phyloP scores from a whole-genome alignment of 768 basidiomycete species.

The Clavaria fumosa region DNA sequence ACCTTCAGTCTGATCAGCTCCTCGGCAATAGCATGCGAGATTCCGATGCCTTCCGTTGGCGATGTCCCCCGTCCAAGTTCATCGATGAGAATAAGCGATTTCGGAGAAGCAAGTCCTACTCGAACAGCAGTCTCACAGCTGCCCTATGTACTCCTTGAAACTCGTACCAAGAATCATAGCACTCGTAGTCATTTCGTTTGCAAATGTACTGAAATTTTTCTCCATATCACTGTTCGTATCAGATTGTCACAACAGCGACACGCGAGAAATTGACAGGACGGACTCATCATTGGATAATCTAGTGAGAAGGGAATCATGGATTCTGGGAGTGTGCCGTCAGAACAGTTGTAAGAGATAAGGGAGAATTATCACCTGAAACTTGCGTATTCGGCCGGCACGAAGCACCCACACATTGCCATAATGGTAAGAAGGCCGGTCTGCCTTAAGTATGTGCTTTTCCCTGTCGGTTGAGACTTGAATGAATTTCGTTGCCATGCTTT shows the following conservation, averaged over 20 bases:
- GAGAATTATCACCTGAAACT: conserved; percentile 48
- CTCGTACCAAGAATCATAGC: conserved; percentile 74
- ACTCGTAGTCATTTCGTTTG: conserved; percentile 83
- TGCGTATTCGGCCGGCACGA: conserved; percentile 88
- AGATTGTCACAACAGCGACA: too few relatives aligned
- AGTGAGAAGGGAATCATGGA: conserved; percentile 73
- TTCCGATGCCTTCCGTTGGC: conserved; percentile 65
- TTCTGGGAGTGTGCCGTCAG: conserved; percentile 22
- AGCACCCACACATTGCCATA: conserved; percentile 84
- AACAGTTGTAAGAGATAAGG: background rate
- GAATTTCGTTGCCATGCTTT: background rate
- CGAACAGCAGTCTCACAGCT: background rate
- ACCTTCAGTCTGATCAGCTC: conserved; percentile 62
- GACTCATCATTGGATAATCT: conserved; percentile 93
- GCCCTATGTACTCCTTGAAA: background rate
- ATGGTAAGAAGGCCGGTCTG: conserved; percentile 73
- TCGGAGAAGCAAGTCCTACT: conserved; percentile 51
- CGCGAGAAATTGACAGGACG: too few relatives aligned
- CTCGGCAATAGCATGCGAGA: conserved; percentile 74
- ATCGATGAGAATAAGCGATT: conserved; percentile 74
- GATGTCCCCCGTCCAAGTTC: conserved; percentile 91
- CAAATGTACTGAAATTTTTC: conserved; percentile 84
- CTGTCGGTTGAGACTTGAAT: conserved; percentile 22
- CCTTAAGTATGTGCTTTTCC: conserved; percentile 87
- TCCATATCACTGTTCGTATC: too few relatives aligned